Base-by-base conservation (phyloP, 1,284 basidiomycete genomes). In the Neolentinus lepideus region DNA sequence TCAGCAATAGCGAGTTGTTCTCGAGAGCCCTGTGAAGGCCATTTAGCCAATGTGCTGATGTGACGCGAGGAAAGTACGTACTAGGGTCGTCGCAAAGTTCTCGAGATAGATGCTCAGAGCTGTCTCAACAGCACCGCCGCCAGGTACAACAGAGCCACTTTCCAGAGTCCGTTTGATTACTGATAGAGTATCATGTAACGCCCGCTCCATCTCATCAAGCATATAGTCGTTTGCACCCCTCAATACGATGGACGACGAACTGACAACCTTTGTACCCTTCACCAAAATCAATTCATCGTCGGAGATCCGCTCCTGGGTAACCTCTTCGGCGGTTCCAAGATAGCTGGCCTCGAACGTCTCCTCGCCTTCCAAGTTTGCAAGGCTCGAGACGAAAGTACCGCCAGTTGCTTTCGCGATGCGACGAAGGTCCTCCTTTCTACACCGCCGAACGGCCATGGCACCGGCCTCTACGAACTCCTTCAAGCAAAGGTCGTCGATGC, bases 381-480 rank as follows among this genome's bases (percentile, higher is more conserved):
- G 79, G 66, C 90, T 95, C 24, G 91, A 92, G 55, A 99, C 85
- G 50, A 99, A 80, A 51, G 91, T 92, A 21, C 95, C 97, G 48
- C 97, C 97, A 0, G 96, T 98, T 3, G 97, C 96, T 71, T 92
- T 97, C 50, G 97, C 97, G 64, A 99, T 99, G 54, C 97, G 86
- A 57, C 94, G 85, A 54, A 99, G 79, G 69, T 99, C 97, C 69
- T 99, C 97, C 73, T 99, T 99, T 68, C 92, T 86, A 78, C 97
- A 99, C 65, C 97, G 81, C 61, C 97, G 87, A 55, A 99, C 97
- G 38, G 94, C 97, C 91, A 99, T 99, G 0, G 96, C 97, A 45
- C 97, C 97, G 14, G 94, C 96, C 75, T 99, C 97, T 56, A 99
- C 93, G 66, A 99, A 99, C 75, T 99, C 97, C 71, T 99, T 99